Evolutionary conservation across 331 rosid genomes (phyloP), one percentile per base, ranked within the genome.

Genomic region (Malus hybrid): DNA sequence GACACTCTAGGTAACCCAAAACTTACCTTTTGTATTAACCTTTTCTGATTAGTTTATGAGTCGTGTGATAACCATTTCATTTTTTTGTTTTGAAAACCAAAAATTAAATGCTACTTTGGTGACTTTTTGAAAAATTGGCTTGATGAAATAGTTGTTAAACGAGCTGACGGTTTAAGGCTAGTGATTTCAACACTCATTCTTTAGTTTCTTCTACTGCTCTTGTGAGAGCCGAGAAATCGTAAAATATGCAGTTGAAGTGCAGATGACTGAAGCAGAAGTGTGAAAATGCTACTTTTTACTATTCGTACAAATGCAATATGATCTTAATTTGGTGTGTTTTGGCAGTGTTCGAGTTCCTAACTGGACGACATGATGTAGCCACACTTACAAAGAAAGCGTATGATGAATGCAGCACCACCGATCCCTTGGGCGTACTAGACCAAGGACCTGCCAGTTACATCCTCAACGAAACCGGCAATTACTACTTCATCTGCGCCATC

Each of bases 1-100:
- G 85, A 81, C 59, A 56, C n/a, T 50, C 85, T 81, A 27, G 79
- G 85, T 74, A 56, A 54, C 10, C 29, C 32, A 62, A 15, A 44
- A 50, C 19, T 50, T 50, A 16, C 56, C n/a, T 6, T 15, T 50
- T 50, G 6, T 50, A 39, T 50, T 48, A 48, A 48, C 19, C 3
- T 48, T 48, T 5, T 48, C 1, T 14, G 56, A 16, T 16, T 50
- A 16, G n/a, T 50, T 50, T 16, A 50, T 2, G 19, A 2, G 19
- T 6, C 0, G 4, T 50, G 18, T 50, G 56, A 50, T 16, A 50
- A 50, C 9, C 56, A 2, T 5, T 15, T 50, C 0, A 0, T 50
- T 50, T 50, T 46, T 42, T 10, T 15, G 0, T 50, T 50, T 50
- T 44, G n/a, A 15, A 50, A 50, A 50, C 8, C 8, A 2, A 50